Conservation (phyloP, 345 rosid species). For the Citrus cavaleriei region DNA sequence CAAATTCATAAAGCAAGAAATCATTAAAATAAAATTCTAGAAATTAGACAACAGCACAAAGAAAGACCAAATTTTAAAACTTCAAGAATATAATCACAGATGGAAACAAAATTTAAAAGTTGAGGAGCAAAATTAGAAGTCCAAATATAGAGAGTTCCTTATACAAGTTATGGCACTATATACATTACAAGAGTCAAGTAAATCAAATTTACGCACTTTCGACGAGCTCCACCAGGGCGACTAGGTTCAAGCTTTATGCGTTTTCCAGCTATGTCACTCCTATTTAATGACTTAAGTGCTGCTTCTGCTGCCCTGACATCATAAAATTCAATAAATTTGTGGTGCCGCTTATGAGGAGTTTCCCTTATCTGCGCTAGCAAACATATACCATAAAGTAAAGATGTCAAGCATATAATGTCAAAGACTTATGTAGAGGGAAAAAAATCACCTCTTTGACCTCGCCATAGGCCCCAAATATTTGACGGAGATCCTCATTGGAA, state of each 20-base stretch:
- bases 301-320: slow-evolving; percentile 82
- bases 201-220: slow-evolving; percentile 36
- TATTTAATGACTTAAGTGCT: slow-evolving; percentile 67
- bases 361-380: slow-evolving; percentile 63
- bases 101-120: not conserved
- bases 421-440: not conserved
- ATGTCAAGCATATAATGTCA: slow-evolving; percentile 19
- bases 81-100: not conserved
- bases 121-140: not conserved
- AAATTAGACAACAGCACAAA: not conserved
- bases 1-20: not conserved
- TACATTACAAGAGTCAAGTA: slow-evolving; percentile 1
- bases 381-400: slow-evolving; percentile 21
- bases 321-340: slow-evolving; percentile 77
- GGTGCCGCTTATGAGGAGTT: slow-evolving; percentile 84
- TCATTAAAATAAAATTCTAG: not conserved
- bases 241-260: slow-evolving; percentile 86
- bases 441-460: slow-evolving; percentile 75
- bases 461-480: slow-evolving; percentile 67
- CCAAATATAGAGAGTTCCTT: not conserved
- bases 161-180: not conserved
- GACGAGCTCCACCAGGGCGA: slow-evolving; percentile 85
- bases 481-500: slow-evolving; percentile 64
- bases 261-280: slow-evolving; percentile 77
- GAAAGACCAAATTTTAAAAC: not conserved